Conservation (phyloP, 139 green algal genomes). For the Tetradesmus obliquus region DNA sequence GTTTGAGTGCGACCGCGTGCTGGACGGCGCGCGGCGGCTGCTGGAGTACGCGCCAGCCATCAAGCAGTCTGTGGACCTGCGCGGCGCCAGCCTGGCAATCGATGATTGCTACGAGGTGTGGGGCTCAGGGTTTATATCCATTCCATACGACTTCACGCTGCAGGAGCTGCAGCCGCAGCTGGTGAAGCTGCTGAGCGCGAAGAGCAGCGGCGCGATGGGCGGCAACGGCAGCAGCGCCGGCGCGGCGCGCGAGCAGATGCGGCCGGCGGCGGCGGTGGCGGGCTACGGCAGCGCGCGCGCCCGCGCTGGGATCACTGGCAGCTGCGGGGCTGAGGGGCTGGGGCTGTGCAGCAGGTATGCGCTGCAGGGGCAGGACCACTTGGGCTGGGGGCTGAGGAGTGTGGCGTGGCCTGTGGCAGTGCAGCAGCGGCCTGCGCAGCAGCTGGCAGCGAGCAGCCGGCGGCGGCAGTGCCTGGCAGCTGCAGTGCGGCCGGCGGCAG, state of each 20-base stretch:
- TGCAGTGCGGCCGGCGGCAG: neutral
- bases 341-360: constrained; percentile 22
- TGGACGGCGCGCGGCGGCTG: constrained; percentile 76
- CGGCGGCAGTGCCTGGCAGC: constrained; percentile 2
- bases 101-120: constrained; percentile 95
- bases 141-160: constrained; percentile 89
- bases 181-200: constrained; percentile 17
- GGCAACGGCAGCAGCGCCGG: constrained; percentile 10
- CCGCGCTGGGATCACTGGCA: neutral
- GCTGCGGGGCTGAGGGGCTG: neutral
- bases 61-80: constrained; percentile 77
- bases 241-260: constrained; percentile 32
- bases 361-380: constrained; percentile 19
- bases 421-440: neutral
- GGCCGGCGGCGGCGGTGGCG: constrained; percentile 13
- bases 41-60: constrained; percentile 82
- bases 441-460: neutral
- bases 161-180: constrained; percentile 53
- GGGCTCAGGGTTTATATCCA: constrained; percentile 93
- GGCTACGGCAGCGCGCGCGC: neutral
- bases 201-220: constrained; percentile 7
- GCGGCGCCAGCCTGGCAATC: constrained; percentile 82
- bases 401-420: neutral
- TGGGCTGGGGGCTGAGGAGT: neutral
- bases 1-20: constrained; percentile 59